Conservation (phyloP, 208 protist genomes). For the Entamoeba invadens region DNA sequence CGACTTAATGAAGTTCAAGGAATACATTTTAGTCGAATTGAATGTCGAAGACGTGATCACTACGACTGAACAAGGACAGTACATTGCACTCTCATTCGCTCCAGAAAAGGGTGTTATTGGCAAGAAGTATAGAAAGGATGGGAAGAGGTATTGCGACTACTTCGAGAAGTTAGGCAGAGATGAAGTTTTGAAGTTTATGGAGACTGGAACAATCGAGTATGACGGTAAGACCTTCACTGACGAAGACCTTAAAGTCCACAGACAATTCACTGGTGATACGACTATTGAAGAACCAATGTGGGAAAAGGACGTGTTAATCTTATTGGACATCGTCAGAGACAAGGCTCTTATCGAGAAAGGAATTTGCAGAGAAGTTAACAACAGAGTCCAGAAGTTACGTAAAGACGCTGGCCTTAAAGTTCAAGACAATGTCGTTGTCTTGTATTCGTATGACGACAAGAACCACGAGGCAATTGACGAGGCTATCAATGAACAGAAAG, state of each 20-base stretch:
- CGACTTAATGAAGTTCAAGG: neutral
- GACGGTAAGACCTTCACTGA: neutral
- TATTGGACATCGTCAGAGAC: neutral
- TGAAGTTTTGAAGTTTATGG: neutral
- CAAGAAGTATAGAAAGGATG: neutral
- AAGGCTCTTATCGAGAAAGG: neutral
- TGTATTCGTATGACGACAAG: neutral
- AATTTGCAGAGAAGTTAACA: neutral
- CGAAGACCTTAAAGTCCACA: neutral
- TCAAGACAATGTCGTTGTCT: neutral
- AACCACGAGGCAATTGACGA: neutral
- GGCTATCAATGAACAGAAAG: neutral
- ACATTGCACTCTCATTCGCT: neutral
- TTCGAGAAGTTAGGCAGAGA: neutral
- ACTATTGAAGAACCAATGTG: neutral
- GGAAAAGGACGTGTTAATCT: neutral
- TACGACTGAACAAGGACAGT: neutral
- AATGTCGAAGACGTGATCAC: neutral
- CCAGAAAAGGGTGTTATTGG: neutral
- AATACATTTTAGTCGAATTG: neutral
- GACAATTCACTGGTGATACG: neutral
- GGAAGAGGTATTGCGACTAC: neutral
- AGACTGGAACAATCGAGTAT: neutral
- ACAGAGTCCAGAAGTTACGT: neutral
- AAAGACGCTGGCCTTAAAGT: neutral